Evolutionary conservation across 2,329 filamentous ascomycete species (phyloP).

Genomic region (Fusarium duplospermum): DNA sequence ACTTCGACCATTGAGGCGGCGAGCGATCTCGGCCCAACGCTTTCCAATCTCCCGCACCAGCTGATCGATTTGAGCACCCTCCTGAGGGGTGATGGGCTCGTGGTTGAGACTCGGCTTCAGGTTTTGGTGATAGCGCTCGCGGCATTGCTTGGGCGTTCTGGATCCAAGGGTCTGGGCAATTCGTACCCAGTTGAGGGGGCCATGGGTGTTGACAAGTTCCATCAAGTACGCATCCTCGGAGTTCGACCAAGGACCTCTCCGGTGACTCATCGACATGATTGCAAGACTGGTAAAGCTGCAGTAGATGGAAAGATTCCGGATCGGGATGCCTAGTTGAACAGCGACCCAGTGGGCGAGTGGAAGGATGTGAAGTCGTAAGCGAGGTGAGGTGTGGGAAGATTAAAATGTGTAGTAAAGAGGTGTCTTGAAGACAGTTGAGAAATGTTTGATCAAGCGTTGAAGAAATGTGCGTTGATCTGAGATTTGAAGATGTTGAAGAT

Average conservation of each 20-base stretch:
- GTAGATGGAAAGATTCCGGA: not conserved
- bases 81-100: conserved; percentile 76
- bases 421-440: not conserved
- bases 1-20: conserved; percentile 83
- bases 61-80: conserved; percentile 79
- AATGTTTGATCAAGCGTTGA: conserved; percentile 1
- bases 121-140: conserved; percentile 94
- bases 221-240: conserved; percentile 79
- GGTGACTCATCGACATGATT: conserved; percentile 40
- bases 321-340: not conserved
- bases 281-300: not conserved
- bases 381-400: not conserved
- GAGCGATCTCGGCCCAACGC: conserved; percentile 93
- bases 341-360: not conserved
- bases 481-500: not conserved
- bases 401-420: not conserved
- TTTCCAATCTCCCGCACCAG: conserved; percentile 84
- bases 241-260: conserved; percentile 84
- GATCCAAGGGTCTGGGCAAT: conserved; percentile 82
- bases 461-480: not conserved
- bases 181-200: conserved; percentile 88
- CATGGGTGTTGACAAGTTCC: conserved; percentile 76
- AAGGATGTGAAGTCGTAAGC: not conserved
- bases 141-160: conserved; percentile 92
- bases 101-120: conserved; percentile 82